Evolutionary conservation across 139 green algal species (phyloP).

Genomic region (Trebouxia sp.): DNA sequence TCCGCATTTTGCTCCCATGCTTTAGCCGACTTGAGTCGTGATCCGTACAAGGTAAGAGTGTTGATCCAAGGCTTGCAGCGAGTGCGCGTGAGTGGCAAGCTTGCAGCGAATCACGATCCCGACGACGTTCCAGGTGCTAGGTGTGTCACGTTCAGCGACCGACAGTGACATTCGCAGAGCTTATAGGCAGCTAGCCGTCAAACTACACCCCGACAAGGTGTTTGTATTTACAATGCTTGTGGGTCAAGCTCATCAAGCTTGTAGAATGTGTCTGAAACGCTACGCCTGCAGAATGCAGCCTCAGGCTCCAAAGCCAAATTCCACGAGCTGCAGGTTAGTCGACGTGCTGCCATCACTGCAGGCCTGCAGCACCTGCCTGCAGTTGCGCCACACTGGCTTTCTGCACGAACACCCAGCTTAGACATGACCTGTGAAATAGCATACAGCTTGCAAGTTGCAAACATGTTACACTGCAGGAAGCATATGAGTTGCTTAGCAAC

Average conservation of each 20-base stretch:
- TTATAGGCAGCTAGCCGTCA: not conserved
- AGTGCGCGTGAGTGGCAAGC: too few species aligned
- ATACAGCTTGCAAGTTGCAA: too few species aligned
- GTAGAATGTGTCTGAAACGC: too few species aligned
- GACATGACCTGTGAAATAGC: too few species aligned
- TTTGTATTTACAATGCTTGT: too few species aligned
- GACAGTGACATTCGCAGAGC: constrained; percentile 13
- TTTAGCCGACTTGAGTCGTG: not conserved
- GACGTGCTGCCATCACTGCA: too few species aligned
- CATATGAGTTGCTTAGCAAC: constrained; percentile 5
- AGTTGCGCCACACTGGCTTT: too few species aligned
- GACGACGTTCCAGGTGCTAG: not conserved
- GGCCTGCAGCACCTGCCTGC: not conserved
- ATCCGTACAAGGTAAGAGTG: constrained; percentile 2
- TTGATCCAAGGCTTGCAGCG: too few species aligned
- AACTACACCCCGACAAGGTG: constrained; percentile 8
- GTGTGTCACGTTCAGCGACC: not conserved
- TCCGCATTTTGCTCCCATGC: too few species aligned
- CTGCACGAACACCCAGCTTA: too few species aligned
- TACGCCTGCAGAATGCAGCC: not conserved
- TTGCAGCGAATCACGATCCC: too few species aligned
- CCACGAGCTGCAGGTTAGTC: not conserved
- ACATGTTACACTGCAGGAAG: not conserved
- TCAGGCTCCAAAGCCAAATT: constrained; percentile 16
- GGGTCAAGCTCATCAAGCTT: too few species aligned